These are phyloP conservation scores for Leccinum aurantiacum DNA, from an alignment of 768 basidiomycete species.

Conservation along the genomic window DNA sequence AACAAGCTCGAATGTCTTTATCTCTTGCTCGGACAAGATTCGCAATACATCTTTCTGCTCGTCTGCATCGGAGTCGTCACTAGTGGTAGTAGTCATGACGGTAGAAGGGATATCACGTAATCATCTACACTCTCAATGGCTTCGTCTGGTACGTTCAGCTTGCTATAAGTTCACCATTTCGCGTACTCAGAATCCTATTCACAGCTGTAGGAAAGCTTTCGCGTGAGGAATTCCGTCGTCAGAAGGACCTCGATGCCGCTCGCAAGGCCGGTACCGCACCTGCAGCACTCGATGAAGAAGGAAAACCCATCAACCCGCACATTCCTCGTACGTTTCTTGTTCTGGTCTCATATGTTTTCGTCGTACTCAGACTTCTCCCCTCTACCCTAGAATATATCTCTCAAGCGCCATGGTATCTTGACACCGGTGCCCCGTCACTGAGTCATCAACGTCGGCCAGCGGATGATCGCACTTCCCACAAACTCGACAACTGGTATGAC, in stretches of 20 bases:
- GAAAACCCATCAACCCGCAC: conserved; percentile 95
- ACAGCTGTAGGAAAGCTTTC: conserved; percentile 78
- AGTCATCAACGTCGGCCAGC: conserved; percentile 86
- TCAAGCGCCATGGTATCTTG: conserved; percentile 98
- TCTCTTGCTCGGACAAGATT: conserved; percentile 5
- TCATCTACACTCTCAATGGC: conserved; percentile 15
- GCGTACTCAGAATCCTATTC: background rate
- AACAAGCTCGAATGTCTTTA: conserved; percentile 13
- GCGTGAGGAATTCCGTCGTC: conserved; percentile 89
- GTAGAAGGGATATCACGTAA: conserved; percentile 9
- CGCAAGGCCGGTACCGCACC: conserved; percentile 98
- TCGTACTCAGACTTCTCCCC: conserved; percentile 1
- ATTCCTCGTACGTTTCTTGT: conserved; percentile 79
- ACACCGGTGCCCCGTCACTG: conserved; percentile 90
- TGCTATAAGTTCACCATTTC: background rate
- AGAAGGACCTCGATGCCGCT: conserved; percentile 97
- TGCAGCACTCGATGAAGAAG: conserved; percentile 93
- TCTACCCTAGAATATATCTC: conserved; percentile 84
- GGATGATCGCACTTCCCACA: conserved; percentile 56
- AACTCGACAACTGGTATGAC: conserved; percentile 91
- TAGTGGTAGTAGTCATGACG: background rate
- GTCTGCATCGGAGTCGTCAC: conserved; percentile 8
- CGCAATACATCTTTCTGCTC: conserved; percentile 13
- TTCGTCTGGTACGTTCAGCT: conserved; percentile 26
- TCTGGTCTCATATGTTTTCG: background rate